Percentiles rank a stretch among this genome's conserved stretches.
These are phyloP conservation scores for Pyrenochaeta sp. DNA, from an alignment of 2,329 filamentous ascomycete species.

Conservation along the genomic window DNA sequence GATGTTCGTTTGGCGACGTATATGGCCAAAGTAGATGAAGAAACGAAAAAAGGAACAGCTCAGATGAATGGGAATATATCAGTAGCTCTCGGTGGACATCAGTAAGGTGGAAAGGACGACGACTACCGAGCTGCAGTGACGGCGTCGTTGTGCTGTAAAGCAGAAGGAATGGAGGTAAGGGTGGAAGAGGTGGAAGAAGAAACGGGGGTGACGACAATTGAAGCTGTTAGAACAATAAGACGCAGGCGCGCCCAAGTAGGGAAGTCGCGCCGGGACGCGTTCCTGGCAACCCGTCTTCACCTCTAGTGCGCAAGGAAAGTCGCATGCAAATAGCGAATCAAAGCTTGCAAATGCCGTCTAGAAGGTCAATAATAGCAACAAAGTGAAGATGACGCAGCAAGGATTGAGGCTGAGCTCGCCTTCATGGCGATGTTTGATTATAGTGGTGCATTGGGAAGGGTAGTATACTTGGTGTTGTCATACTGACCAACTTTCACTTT, in stretches of 20 bases:
- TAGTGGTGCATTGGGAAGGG: too few species aligned
- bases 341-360: too few species aligned
- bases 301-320: background rate
- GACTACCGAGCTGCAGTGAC: slow-evolving; percentile 17
- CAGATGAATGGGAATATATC: slow-evolving; percentile 34
- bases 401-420: too few species aligned
- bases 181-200: slow-evolving; percentile 18
- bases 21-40: slow-evolving; percentile 50
- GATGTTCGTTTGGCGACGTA: slow-evolving; percentile 42
- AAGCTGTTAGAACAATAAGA: slow-evolving; percentile 13
- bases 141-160: slow-evolving; percentile 6
- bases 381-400: too few species aligned
- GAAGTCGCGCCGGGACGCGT: slow-evolving; percentile 20
- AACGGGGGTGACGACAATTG: slow-evolving; percentile 13
- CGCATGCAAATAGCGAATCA: background rate
- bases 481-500: background rate
- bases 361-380: background rate
- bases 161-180: slow-evolving; percentile 15
- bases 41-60: slow-evolving; percentile 33
- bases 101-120: slow-evolving; percentile 30
- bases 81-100: slow-evolving; percentile 17
- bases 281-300: slow-evolving; percentile 17
- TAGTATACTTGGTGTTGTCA: background rate
- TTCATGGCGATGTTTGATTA: too few species aligned
- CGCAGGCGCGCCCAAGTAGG: slow-evolving; percentile 16